These are phyloP conservation scores for Vigna unguiculata DNA, from an alignment of 306 rosid genomes.

Conservation along the genomic window DNA sequence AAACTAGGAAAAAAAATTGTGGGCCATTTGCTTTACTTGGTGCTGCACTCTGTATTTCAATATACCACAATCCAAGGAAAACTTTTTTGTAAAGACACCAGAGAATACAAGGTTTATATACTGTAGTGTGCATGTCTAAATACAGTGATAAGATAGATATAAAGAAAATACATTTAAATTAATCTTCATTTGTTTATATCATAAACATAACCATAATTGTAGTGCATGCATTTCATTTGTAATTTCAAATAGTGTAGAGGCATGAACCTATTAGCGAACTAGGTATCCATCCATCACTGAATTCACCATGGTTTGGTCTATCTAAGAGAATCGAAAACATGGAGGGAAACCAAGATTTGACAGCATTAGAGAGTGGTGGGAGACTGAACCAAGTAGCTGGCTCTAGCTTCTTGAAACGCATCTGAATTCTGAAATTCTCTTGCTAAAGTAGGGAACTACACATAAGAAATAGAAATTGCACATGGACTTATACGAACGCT, in stretches of 20 bases:
- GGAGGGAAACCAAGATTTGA: no score
- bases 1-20: background rate
- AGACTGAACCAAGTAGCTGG: no score
- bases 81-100: background rate
- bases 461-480: conserved; percentile 29
- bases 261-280: conserved; percentile 20
- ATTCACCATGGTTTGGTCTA: conserved; percentile 39
- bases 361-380: no score
- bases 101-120: no score
- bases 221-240: no score
- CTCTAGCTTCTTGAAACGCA: conserved; percentile 17
- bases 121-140: no score
- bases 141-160: no score
- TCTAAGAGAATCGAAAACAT: no score
- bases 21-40: conserved; percentile 44
- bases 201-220: no score
- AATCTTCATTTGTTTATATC: no score
- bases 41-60: background rate
- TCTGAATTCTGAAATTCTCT: conserved; percentile 28
- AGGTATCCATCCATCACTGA: no score
- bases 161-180: no score
- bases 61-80: conserved; percentile 2
- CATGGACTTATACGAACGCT: conserved; percentile 24
- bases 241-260: background rate
- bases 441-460: conserved; percentile 1